Evolutionary conservation across 2,329 filamentous ascomycete species (phyloP), one percentile per base, ranked within the genome.

Genomic region (Fusarium pseudograminearum): DNA sequence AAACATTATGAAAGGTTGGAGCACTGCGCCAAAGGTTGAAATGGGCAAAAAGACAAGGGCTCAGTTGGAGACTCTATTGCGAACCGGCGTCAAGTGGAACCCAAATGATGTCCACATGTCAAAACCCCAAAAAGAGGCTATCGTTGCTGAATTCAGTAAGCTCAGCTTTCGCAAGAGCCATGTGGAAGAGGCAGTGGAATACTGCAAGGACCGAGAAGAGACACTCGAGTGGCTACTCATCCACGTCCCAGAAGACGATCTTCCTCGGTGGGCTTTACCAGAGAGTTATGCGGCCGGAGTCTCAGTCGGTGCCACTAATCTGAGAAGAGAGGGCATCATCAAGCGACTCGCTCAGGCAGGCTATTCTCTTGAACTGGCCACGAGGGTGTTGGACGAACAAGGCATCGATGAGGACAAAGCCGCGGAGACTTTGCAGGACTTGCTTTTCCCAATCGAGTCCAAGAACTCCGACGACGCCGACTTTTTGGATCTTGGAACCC

Each of bases 201-300:
- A 94, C 74, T 98, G 94, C 82, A 97, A 95, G 78, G 94, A 97
- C 77, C 87, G 91, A 31, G 94, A 98, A 77, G 96, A 99, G 80
- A 91, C 93, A 18, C 85, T 99, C 4, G 95, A 98, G 78, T 99
- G 96, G 96, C 86, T 99, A 18, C 86, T 99, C 50, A 94, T 98
- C 53, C 95, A 99, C 79, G 94, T 99, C 4, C 96, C 96, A 2
- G 96, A 99, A 77, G 96, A 99, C 77, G 96, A 98, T 75, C 83
- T 98, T n/a, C 96, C 96, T 2, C 84, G 87, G 9, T 98, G 95
- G 94, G 93, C 93, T 73, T 83, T 99, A 42, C 96, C 96, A 0
- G 94, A 97, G 80, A 92, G 90, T 65, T 99, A 99, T 78, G 90
- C 92, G 14, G 95, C 94, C 30, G 96, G 96, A 24, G 90, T 98